These are phyloP conservation scores for Parafenestella ontariensis DNA, from an alignment of 2,329 filamentous ascomycete genomes.

Conservation along the genomic window DNA sequence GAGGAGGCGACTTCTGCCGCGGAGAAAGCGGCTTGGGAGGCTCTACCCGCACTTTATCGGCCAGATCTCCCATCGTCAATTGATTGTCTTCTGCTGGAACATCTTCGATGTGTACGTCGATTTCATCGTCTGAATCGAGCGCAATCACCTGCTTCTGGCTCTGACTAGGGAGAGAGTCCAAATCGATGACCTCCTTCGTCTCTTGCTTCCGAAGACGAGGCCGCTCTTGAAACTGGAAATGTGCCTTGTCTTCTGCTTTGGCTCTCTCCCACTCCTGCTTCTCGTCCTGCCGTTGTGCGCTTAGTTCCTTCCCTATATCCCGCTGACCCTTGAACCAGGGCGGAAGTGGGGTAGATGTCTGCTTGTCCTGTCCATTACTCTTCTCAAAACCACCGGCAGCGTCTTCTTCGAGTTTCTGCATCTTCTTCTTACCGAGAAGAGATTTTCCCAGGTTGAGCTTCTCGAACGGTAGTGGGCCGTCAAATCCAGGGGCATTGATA, in stretches of 20 bases:
- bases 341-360: slow-evolving; percentile 67
- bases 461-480: slow-evolving; percentile 88
- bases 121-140: slow-evolving; percentile 68
- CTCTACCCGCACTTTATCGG: slow-evolving; percentile 52
- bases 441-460: slow-evolving; percentile 74
- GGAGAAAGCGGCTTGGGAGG: slow-evolving; percentile 44
- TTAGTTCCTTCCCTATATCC: slow-evolving; percentile 63
- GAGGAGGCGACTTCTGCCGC: slow-evolving; percentile 25
- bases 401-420: slow-evolving; percentile 60
- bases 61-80: slow-evolving; percentile 53
- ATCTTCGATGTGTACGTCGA: slow-evolving; percentile 46
- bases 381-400: slow-evolving; percentile 72
- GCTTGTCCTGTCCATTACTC: slow-evolving; percentile 49
- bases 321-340: slow-evolving; percentile 74
- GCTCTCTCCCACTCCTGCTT: slow-evolving; percentile 62
- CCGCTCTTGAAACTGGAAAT: slow-evolving; percentile 70
- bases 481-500: slow-evolving; percentile 68
- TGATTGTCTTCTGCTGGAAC: slow-evolving; percentile 37
- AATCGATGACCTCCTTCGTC: slow-evolving; percentile 55
- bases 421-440: slow-evolving; percentile 59
- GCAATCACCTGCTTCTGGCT: slow-evolving; percentile 62
- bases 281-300: slow-evolving; percentile 52
- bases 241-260: slow-evolving; percentile 60
- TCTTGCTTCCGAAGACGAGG: slow-evolving; percentile 65
- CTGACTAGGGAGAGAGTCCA: slow-evolving; percentile 54